Percentiles rank a stretch among this genome's conserved stretches.
phyloP scores from a whole-genome alignment of 805 yeast genomes.

The Yarrowia osloensis region DNA sequence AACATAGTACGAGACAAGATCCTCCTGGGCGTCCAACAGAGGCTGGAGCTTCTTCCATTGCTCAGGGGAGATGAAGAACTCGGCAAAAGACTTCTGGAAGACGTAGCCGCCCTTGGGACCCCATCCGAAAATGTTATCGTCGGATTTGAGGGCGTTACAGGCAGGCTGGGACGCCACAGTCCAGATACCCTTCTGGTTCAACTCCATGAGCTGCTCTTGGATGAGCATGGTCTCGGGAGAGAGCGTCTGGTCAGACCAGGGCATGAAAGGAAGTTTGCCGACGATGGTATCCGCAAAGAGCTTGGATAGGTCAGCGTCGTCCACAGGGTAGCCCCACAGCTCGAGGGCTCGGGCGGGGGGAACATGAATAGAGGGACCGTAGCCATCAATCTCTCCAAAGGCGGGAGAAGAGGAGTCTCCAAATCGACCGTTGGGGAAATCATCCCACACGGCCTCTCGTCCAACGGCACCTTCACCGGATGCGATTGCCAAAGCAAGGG shows the following conservation, averaged over 20 bases:
- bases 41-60: slow-evolving; percentile 66
- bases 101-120: slow-evolving; percentile 89
- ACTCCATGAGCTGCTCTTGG: slow-evolving; percentile 82
- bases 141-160: slow-evolving; percentile 70
- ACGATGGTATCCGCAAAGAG: slow-evolving; percentile 73
- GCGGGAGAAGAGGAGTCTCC: slow-evolving; percentile 97
- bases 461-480: slow-evolving; percentile 83
- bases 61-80: slow-evolving; percentile 71
- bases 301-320: slow-evolving; percentile 58
- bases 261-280: slow-evolving; percentile 73
- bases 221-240: slow-evolving; percentile 89
- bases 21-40: slow-evolving; percentile 49
- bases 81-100: slow-evolving; percentile 93
- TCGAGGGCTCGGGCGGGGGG: slow-evolving; percentile 64
- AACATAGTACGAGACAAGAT: slow-evolving; percentile 69
- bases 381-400: slow-evolving; percentile 96
- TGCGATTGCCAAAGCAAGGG: slow-evolving; percentile 65
- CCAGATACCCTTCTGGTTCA: slow-evolving; percentile 74
- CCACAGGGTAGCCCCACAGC: slow-evolving; percentile 79
- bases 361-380: slow-evolving; percentile 87
- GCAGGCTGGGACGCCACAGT: slow-evolving; percentile 97
- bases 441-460: slow-evolving; percentile 95
- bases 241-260: slow-evolving; percentile 88
- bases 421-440: slow-evolving; percentile 92
- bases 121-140: slow-evolving; percentile 95